Evolutionary conservation across 2,329 filamentous ascomycete genomes (phyloP).

Genomic region (Cladophialophora chaetospira): DNA sequence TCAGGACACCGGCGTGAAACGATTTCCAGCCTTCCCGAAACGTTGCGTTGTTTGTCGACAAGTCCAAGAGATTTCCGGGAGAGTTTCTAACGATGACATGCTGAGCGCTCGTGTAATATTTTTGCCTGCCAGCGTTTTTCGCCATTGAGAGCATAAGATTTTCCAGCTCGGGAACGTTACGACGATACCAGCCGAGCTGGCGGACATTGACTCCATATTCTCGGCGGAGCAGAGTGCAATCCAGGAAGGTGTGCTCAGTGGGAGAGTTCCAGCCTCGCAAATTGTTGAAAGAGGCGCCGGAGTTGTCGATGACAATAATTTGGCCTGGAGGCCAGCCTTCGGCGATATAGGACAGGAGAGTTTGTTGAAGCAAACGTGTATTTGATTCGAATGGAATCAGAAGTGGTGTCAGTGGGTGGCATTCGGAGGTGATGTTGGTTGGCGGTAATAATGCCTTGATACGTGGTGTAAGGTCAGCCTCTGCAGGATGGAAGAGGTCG

Average conservation of each 20-base stretch:
- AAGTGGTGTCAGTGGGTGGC: constrained; percentile 56
- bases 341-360: constrained; percentile 59
- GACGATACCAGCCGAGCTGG: too few relatives aligned
- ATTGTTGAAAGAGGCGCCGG: constrained; percentile 58
- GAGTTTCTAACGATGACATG: too few relatives aligned
- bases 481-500: too few relatives aligned
- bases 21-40: constrained; percentile 37
- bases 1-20: constrained; percentile 35
- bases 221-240: constrained; percentile 51
- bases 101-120: constrained; percentile 56
- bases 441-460: too few relatives aligned
- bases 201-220: constrained; percentile 57
- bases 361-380: constrained; percentile 58
- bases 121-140: too few relatives aligned
- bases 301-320: constrained; percentile 63
- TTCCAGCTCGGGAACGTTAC: too few relatives aligned
- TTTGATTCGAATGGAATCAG: constrained; percentile 62
- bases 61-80: too few relatives aligned
- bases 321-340: constrained; percentile 60
- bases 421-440: too few relatives aligned
- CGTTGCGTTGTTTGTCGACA: too few relatives aligned
- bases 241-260: constrained; percentile 53
- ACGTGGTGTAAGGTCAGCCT: too few relatives aligned
- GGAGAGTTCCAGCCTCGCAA: constrained; percentile 50
- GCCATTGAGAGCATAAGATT: too few relatives aligned